Percentiles rank a stretch among this genome's conserved stretches.
phyloP scores from a whole-genome alignment of 345 rosid species.

The Populus euphratica region DNA sequence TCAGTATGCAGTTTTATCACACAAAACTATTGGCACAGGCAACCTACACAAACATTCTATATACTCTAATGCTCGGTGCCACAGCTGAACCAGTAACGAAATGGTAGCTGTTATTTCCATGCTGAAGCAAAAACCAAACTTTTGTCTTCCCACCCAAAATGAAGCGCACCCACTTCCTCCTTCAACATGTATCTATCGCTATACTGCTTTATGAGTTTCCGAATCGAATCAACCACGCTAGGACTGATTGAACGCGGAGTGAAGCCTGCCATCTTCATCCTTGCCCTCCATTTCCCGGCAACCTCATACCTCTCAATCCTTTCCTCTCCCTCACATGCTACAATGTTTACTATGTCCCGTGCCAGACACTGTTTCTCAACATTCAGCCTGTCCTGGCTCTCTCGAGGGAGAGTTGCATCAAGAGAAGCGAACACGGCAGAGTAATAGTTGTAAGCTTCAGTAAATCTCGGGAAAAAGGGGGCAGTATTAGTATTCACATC shows the following conservation, averaged over 20 bases:
- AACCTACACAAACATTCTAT: constrained; percentile 5
- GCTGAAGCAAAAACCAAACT: constrained; percentile 86
- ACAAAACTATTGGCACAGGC: constrained; percentile 19
- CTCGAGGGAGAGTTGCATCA: constrained; percentile 84
- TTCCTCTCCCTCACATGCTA: constrained; percentile 96
- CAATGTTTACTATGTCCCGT: constrained; percentile 82
- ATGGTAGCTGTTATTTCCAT: constrained; percentile 48
- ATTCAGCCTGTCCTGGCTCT: constrained; percentile 93
- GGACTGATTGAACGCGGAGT: constrained; percentile 56
- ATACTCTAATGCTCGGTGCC: neutral
- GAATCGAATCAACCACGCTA: constrained; percentile 44
- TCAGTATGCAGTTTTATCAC: constrained; percentile 17
- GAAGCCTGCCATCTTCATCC: constrained; percentile 95
- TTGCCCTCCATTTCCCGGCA: constrained; percentile 93
- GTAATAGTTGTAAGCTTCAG: constrained; percentile 84
- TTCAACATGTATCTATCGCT: constrained; percentile 57
- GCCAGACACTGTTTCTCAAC: constrained; percentile 96
- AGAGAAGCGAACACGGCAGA: constrained; percentile 86
- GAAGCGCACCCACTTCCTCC: constrained; percentile 65
- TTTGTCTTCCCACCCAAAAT: constrained; percentile 87
- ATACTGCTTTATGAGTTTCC: constrained; percentile 48
- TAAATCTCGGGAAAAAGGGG: constrained; percentile 75
- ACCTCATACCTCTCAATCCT: constrained; percentile 86
- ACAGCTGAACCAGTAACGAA: neutral
- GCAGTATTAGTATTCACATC: constrained; percentile 90